Base-by-base conservation (phyloP, 2,329 filamentous ascomycete species). In the Cladophialophora immunda region DNA sequence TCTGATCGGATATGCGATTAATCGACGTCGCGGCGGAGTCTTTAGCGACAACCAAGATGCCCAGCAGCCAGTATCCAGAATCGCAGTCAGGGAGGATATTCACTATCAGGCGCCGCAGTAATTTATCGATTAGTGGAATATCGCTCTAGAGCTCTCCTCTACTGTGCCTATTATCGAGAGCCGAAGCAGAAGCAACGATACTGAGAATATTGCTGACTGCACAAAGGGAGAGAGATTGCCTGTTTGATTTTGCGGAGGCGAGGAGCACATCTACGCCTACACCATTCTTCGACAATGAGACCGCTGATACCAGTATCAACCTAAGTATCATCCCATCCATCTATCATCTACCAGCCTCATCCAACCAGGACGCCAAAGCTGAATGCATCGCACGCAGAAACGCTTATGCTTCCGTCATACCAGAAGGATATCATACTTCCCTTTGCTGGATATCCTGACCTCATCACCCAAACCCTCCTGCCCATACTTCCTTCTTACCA, bases 401-500 rank as follows among this genome's bases (percentile, higher is more conserved):
- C n/a, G n/a, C 41, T 22, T 15, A 22, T 15, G 22, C 45, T 50
- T 13, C 2, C 19, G 4, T 50, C 45, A 50, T 25, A 50, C 45
- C 13, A 61, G 19, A n/a, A 89, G 74, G 69, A 90, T 88, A 70
- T 88, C 84, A 73, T 87, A 88, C n/a, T 86, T 86, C 68, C 87
- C 86, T 69, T 86, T 53, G 32, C 45, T 45, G 15, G 47, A 54
- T 36, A 87, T 88, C 76, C 80, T 83, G 68, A 83, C 84, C 65
- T 78, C 80, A 64, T 86, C 85, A n/a, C 80, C 79, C 58, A 81
- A 29, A 15, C 58, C 58, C 47, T 61, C 74, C 68, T 81, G 82
- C 2, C 84, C 85, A 74, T 89, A 89, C 74, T 87, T 88, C 58
- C 87, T 79, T 59, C 88, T 78, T 45, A 89, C 84, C 36, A 90